Conservation (phyloP, 2,329 filamentous ascomycete genomes). For the Achaetomium macrosporum region DNA sequence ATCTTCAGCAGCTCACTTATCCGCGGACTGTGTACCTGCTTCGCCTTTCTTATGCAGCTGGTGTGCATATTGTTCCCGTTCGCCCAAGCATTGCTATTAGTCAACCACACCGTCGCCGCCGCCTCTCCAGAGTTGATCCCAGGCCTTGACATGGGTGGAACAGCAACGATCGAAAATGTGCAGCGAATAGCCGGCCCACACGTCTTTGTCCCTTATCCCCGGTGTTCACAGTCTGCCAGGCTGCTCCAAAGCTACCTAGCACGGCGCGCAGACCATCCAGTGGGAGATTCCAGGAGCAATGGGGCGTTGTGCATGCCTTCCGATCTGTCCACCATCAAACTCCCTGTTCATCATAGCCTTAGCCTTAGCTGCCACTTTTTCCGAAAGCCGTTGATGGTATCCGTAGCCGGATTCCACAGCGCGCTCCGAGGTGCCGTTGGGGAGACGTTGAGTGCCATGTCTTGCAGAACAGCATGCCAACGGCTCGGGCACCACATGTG, state of each 20-base stretch:
- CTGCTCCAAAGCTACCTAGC: background rate
- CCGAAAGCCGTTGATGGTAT: background rate
- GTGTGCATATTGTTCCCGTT: slow-evolving; percentile 14
- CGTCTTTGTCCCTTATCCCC: slow-evolving; percentile 7
- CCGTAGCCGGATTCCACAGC: background rate
- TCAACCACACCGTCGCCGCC: slow-evolving; percentile 7
- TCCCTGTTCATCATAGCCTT: too few relatives aligned
- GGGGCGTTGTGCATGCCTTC: too few relatives aligned
- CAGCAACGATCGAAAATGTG: background rate
- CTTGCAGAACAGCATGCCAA: slow-evolving; percentile 26
- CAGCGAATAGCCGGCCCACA: slow-evolving; percentile 19
- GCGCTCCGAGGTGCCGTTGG: background rate
- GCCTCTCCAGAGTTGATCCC: background rate
- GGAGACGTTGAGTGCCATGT: background rate
- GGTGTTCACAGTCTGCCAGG: background rate
- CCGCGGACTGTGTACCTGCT: background rate
- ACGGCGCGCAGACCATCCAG: background rate
- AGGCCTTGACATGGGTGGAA: background rate
- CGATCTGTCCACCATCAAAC: background rate
- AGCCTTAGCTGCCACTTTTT: background rate
- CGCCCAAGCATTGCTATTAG: slow-evolving; percentile 4
- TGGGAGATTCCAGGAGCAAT: too few relatives aligned
- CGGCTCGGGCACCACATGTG: slow-evolving; percentile 45
- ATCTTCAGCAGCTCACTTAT: background rate
- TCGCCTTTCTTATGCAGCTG: background rate